Evolutionary conservation across 257 asterid species (phyloP).

Genomic region (Schizonepeta tenuifolia): DNA sequence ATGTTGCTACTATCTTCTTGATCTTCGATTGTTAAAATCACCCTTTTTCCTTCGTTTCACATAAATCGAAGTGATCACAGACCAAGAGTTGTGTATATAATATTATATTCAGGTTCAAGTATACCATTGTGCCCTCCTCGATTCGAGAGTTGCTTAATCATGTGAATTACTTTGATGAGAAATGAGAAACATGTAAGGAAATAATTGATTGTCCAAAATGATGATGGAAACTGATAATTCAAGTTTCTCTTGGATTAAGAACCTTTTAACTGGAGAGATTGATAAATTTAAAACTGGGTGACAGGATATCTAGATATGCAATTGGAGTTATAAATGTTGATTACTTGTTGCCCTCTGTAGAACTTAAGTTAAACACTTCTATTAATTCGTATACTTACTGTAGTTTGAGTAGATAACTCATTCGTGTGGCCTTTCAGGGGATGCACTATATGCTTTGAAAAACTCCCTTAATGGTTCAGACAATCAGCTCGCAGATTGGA

Average conservation of each 20-base stretch:
- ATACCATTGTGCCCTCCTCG: not conserved
- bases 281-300: not conserved
- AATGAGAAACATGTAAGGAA: not conserved
- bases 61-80: not conserved
- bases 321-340: conserved; percentile 11
- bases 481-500: conserved; percentile 72
- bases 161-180: conserved; percentile 1
- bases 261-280: not conserved
- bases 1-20: not conserved
- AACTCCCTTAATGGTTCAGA: conserved; percentile 61
- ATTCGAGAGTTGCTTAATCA: not conserved
- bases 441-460: conserved; percentile 64
- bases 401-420: conserved; percentile 13
- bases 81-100: not conserved
- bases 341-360: not conserved
- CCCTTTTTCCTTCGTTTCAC: not conserved
- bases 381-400: not conserved
- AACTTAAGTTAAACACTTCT: not conserved
- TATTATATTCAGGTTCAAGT: not conserved
- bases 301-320: not conserved
- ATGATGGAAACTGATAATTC: too few relatives aligned
- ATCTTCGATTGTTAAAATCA: not conserved
- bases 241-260: not conserved
- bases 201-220: not conserved
- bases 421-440: conserved; percentile 48